Percentiles rank a stretch among this genome's conserved stretches.
These are phyloP conservation scores for Kernera saxatilis DNA, from an alignment of 345 rosid genomes.

Conservation along the genomic window DNA sequence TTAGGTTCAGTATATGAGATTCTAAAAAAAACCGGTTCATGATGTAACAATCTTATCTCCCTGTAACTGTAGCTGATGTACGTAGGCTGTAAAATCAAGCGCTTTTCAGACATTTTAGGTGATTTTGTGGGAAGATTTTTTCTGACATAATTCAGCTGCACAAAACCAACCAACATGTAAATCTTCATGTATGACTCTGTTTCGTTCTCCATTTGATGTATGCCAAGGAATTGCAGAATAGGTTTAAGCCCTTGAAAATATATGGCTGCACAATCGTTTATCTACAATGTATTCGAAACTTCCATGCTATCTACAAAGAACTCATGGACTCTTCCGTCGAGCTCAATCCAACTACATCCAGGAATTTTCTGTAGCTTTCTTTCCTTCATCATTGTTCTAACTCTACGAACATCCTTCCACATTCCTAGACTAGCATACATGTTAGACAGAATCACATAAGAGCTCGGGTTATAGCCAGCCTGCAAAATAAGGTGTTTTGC, in stretches of 20 bases:
- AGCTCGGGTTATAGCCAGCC: slow-evolving; percentile 36
- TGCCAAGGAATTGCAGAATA: not conserved
- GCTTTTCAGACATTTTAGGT: not conserved
- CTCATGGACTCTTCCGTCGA: slow-evolving; percentile 46
- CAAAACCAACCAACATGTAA: slow-evolving; percentile 1
- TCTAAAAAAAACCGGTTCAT: not conserved
- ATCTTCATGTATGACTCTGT: slow-evolving; percentile 5
- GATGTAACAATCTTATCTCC: slow-evolving; percentile 18
- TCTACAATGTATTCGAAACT: slow-evolving; percentile 23
- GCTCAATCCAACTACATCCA: slow-evolving; percentile 58
- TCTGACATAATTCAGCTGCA: not conserved
- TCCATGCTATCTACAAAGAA: slow-evolving; percentile 37
- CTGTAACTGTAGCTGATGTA: slow-evolving; percentile 28
- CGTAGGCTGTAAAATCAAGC: slow-evolving; percentile 26
- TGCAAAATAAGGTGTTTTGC: slow-evolving; percentile 35
- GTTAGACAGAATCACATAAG: slow-evolving; percentile 46
- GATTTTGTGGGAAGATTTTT: slow-evolving; percentile 4
- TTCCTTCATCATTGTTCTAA: slow-evolving; percentile 50
- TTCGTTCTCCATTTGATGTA: not conserved
- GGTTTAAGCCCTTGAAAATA: not conserved
- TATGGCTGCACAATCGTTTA: slow-evolving; percentile 2
- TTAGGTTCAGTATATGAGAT: slow-evolving; percentile 15
- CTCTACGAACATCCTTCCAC: slow-evolving; percentile 46
- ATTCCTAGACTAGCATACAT: slow-evolving; percentile 49
- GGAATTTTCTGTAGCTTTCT: slow-evolving; percentile 45